Base-by-base conservation (phyloP, 495 filamentous ascomycete genomes). In the Podospora tetraspora region DNA sequence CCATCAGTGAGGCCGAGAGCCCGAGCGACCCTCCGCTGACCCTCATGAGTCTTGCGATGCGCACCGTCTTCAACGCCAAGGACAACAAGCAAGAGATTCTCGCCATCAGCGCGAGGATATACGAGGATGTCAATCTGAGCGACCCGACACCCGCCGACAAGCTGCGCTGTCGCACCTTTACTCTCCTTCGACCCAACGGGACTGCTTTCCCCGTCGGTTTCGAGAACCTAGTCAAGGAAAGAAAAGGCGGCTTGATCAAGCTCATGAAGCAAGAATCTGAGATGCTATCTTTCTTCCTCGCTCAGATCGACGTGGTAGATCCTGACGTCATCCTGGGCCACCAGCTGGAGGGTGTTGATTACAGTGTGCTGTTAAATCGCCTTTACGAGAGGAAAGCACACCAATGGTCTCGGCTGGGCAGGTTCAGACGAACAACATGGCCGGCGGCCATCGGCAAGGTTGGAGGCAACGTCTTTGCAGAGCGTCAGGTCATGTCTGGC, bases 21-120 rank as follows among this genome's bases (percentile, higher is more conserved):
- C 69, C 90, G 58, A 92, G 97, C 22, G 84, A 89, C 1, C 95
- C 95, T 19, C 92, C 93, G 34, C 80, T 99, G 68, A 98, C 94
- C 0, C 80, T 99, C 11, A 97, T 98, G 92, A 97, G 92, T 81
- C 80, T 99, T 70, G 89, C 93, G 8, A 83, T 99, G 79, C 87
- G 95, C 60, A 97, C 94, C 2, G 85, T 86, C 27, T 88, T 97
- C 76, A 97, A 97, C 74, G 85, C 87, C 56, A 97, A 94, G 74
- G 92, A 92, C 67, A 99, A 98, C 78, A 98, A 94, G 79, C 93
- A 97, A 71, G 95, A 99, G 78, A 95, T 99, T 63, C 80, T 99
- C 21, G 84, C 94, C 61, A 90, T 92, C 43, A 97, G 91, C 80
- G 92, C 93, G 57, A 86, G 96, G 72, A 88, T 98, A 23, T 99